Evolutionary conservation across 495 filamentous ascomycete genomes (phyloP), one percentile per base, ranked within the genome.

Genomic region (Cladorrhinum samala): DNA sequence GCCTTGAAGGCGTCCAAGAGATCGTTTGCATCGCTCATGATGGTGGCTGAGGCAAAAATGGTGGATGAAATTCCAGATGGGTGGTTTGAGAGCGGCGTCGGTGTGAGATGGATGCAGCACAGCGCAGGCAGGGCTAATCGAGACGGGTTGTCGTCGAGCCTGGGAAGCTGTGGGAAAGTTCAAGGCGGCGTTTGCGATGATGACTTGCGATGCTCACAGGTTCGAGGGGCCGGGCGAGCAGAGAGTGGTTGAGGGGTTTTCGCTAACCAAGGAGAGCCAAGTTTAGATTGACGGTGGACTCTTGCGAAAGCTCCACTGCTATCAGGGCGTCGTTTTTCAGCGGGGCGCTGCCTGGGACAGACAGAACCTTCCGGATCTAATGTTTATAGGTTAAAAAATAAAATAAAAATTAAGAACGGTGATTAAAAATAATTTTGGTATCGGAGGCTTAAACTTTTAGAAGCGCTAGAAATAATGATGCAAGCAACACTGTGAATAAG

Each of bases 1-100:
- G 85, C 80, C 66, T 87, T 91, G 78, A 99, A 99, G 49, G 88
- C 83, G 48, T 91, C 85, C 43, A 95, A 79, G 38, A 96, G 82
- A 62, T 93, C 88, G 11, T 86, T 79, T 20, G 85, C 82, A 52
- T 88, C 87, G 50, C 20, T 38, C 50, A 55, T 70, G 65, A 68
- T 70, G n/a, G 16, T 17, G 38, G 9, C 2, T 21, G 16, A 5
- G 23, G 23, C 4, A 17, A 41, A 41, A 14, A n/a, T 14, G 39
- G n/a, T 14, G 11, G 39, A 13, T 23, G 45, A 23, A 25, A 24
- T 41, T 8, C n/a, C 9, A 30, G 18, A 1, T 20, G 24, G 14
- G 20, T 2, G 24, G 18, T 21, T 37, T 7, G 20, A 45, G 42
- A 7, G n/a, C n/a, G n/a, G n/a, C n/a, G n/a, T n/a, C n/a, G n/a